Conservation (phyloP, 2,329 filamentous ascomycete genomes). For the Delphinella strobiligena region DNA sequence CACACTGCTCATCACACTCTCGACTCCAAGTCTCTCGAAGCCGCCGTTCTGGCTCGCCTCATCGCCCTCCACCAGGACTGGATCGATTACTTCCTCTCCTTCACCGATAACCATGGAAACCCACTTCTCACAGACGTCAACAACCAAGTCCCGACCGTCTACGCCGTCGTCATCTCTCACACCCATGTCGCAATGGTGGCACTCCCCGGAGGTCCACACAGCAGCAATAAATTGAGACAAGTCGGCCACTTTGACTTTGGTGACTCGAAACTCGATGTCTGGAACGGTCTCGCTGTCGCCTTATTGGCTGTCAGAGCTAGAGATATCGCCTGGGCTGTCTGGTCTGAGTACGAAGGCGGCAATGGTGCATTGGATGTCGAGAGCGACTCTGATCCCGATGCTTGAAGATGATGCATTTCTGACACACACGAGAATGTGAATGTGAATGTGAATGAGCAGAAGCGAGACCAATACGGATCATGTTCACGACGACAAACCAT, state of each 20-base stretch:
- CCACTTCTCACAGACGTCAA: conserved; percentile 8
- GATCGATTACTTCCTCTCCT: conserved; percentile 11
- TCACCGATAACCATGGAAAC: conserved; percentile 16
- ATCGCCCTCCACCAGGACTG: background rate
- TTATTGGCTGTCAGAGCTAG: no score
- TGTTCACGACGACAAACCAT: no score
- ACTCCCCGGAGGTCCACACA: conserved; percentile 29
- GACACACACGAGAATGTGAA: no score
- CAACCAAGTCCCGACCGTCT: conserved; percentile 31
- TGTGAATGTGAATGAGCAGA: no score
- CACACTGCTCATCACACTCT: conserved; percentile 27
- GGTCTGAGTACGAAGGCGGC: no score
- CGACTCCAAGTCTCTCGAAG: conserved; percentile 27
- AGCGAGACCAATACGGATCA: no score
- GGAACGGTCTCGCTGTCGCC: conserved; percentile 46
- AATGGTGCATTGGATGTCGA: no score
- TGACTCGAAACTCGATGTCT: conserved; percentile 43
- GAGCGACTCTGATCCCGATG: no score
- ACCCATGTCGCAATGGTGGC: conserved; percentile 42
- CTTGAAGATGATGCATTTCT: no score
- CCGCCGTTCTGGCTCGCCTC: background rate
- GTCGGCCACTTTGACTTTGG: conserved; percentile 44
- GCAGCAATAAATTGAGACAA: conserved; percentile 18
- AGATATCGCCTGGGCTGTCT: no score
- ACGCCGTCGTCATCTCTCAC: conserved; percentile 42